phyloP scores from a whole-genome alignment of 225 moss, liverwort and hornwort species.

The Marchantia polymorpha region DNA sequence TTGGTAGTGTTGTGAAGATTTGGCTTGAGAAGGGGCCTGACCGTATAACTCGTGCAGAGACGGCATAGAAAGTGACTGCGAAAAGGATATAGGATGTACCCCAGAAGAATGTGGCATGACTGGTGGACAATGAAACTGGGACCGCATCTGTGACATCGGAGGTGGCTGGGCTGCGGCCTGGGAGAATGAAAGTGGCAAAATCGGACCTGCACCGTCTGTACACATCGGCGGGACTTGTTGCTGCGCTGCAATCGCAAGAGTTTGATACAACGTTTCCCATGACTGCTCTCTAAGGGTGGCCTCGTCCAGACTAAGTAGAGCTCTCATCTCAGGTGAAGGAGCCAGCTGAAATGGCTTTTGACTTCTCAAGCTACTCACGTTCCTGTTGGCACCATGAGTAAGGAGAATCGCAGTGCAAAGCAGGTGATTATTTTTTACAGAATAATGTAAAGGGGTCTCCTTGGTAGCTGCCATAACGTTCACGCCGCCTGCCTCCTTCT shows the following conservation, averaged over 20 bases:
- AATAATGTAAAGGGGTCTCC: conserved; percentile 92
- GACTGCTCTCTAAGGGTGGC: conserved; percentile 62
- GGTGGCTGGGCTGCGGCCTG: conserved; percentile 65
- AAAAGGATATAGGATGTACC: conserved; percentile 32
- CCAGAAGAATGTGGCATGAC: conserved; percentile 25
- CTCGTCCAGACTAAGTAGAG: conserved; percentile 69
- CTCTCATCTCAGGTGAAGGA: conserved; percentile 86
- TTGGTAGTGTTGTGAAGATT: conserved; percentile 28
- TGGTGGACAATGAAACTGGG: conserved; percentile 47
- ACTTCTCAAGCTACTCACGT: conserved; percentile 83
- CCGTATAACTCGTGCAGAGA: conserved; percentile 29
- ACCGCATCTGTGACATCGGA: conserved; percentile 43
- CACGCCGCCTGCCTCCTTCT: conserved; percentile 84
- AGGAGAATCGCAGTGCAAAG: conserved; percentile 73
- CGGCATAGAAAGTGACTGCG: conserved; percentile 46
- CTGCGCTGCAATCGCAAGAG: conserved; percentile 27
- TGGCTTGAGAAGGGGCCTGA: conserved; percentile 24
- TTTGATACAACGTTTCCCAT: conserved; percentile 58
- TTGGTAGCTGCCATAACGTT: conserved; percentile 93
- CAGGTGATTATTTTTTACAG: conserved; percentile 90
- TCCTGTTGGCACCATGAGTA: conserved; percentile 89
- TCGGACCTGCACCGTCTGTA: conserved; percentile 39
- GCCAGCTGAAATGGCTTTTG: conserved; percentile 90
- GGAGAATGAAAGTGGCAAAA: conserved; percentile 51
- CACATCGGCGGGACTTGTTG: conserved; percentile 18